Evolutionary conservation across 768 basidiomycete species (phyloP).

Genomic region (Dendrothele bispora): DNA sequence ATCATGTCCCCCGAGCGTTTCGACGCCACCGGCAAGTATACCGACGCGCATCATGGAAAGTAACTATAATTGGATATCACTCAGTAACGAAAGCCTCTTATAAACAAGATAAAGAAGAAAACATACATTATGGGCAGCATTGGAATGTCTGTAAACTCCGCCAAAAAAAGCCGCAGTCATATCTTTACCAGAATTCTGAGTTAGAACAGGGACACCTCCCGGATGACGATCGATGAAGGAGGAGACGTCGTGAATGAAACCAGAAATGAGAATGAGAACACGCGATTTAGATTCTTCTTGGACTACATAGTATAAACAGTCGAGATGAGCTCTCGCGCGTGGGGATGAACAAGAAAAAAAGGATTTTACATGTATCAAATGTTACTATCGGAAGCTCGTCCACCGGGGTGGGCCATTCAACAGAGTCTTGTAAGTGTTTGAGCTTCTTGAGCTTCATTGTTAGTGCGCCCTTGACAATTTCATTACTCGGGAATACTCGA

Average conservation of each 20-base stretch:
- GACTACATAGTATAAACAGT: no score
- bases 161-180: slow-evolving; percentile 86
- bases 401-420: slow-evolving; percentile 58
- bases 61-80: slow-evolving; percentile 33
- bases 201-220: slow-evolving; percentile 66
- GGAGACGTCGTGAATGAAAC: slow-evolving; percentile 86
- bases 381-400: slow-evolving; percentile 71
- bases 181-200: slow-evolving; percentile 70
- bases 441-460: slow-evolving; percentile 83
- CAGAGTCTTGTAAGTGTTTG: slow-evolving; percentile 57
- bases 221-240: slow-evolving; percentile 77
- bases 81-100: slow-evolving; percentile 1
- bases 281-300: slow-evolving; percentile 65
- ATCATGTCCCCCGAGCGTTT: slow-evolving; percentile 43
- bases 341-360: slow-evolving; percentile 13
- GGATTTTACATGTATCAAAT: slow-evolving; percentile 73
- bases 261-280: slow-evolving; percentile 71
- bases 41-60: slow-evolving; percentile 80
- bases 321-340: slow-evolving; percentile 19
- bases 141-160: slow-evolving; percentile 79
- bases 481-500: slow-evolving; percentile 84
- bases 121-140: slow-evolving; percentile 77
- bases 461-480: slow-evolving; percentile 78
- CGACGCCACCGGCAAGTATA: slow-evolving; percentile 63
- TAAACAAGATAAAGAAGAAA: slow-evolving; percentile 4